Conservation (phyloP, 805 yeast species). For the Candida ascalaphidarum region DNA sequence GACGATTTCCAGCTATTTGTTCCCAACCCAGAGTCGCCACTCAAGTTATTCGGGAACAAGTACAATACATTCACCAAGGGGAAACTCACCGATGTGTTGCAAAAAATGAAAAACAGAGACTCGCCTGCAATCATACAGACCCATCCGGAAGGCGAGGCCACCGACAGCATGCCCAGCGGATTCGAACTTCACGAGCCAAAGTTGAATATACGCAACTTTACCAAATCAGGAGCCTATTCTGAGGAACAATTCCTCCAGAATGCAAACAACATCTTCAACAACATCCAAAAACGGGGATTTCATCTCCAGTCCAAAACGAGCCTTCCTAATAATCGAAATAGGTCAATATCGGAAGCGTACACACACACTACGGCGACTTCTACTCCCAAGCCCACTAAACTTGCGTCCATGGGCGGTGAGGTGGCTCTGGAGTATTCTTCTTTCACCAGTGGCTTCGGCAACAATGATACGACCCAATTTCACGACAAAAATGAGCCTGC, state of each 20-base stretch:
- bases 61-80: conserved; percentile 35
- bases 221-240: conserved; percentile 21
- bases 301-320: too few relatives aligned
- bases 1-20: conserved; percentile 7
- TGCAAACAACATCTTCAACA: conserved; percentile 30
- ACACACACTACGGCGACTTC: conserved; percentile 27
- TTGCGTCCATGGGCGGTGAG: too few relatives aligned
- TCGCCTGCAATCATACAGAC: background rate
- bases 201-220: conserved; percentile 21
- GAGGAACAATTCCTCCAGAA: conserved; percentile 28
- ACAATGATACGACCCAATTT: too few relatives aligned
- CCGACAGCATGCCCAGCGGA: background rate
- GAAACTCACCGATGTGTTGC: conserved; percentile 17
- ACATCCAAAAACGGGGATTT: conserved; percentile 28
- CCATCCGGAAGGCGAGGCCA: too few relatives aligned
- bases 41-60: conserved; percentile 28
- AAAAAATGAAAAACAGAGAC: conserved; percentile 12
- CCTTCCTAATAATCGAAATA: conserved; percentile 3
- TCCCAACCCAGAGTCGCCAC: conserved; percentile 29
- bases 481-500: too few relatives aligned
- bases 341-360: too few relatives aligned
- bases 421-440: conserved; percentile 25
- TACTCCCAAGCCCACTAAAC: conserved; percentile 28
- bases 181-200: too few relatives aligned
- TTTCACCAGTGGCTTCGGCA: conserved; percentile 23